Conservation (phyloP, 176 grass and related monocot genomes). For the Phyllostachys edulis region DNA sequence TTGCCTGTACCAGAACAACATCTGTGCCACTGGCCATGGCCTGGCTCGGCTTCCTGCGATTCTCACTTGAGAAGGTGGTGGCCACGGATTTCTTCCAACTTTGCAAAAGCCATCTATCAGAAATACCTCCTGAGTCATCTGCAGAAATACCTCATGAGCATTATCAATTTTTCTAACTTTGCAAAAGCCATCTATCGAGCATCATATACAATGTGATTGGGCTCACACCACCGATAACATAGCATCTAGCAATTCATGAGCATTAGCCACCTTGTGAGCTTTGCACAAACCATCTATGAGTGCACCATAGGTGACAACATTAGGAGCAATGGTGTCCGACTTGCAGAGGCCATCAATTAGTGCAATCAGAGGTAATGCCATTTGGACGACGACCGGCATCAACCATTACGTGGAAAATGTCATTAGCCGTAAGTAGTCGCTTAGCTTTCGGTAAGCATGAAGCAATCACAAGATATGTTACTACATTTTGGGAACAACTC, state of each 20-base stretch:
- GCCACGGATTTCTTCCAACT: too few relatives aligned
- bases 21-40: too few relatives aligned
- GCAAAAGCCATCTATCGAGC: conserved; percentile 86
- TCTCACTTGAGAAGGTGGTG: too few relatives aligned
- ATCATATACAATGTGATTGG: conserved; percentile 92
- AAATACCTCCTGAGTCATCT: too few relatives aligned
- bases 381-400: conserved; percentile 72
- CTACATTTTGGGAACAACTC: conserved; percentile 74
- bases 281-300: conserved; percentile 98
- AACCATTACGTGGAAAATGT: conserved; percentile 75
- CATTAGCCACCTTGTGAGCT: conserved; percentile 81
- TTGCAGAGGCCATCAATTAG: conserved; percentile 95
- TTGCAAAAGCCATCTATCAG: too few relatives aligned
- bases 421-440: conserved; percentile 60
- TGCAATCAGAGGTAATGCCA: conserved; percentile 73
- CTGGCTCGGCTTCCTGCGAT: too few relatives aligned
- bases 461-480: conserved; percentile 85
- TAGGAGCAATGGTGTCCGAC: conserved; percentile 51
- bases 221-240: conserved; percentile 74
- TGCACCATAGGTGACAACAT: conserved; percentile 96
- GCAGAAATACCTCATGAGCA: conserved; percentile 85
- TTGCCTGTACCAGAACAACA: too few relatives aligned
- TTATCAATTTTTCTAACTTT: conserved; percentile 76
- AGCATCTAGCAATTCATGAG: conserved; percentile 65
- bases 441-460: conserved; percentile 92